Evolutionary conservation across 2,329 filamentous ascomycete species (phyloP), one percentile per base, ranked within the genome.

Genomic region (Fonsecaea pedrosoi): DNA sequence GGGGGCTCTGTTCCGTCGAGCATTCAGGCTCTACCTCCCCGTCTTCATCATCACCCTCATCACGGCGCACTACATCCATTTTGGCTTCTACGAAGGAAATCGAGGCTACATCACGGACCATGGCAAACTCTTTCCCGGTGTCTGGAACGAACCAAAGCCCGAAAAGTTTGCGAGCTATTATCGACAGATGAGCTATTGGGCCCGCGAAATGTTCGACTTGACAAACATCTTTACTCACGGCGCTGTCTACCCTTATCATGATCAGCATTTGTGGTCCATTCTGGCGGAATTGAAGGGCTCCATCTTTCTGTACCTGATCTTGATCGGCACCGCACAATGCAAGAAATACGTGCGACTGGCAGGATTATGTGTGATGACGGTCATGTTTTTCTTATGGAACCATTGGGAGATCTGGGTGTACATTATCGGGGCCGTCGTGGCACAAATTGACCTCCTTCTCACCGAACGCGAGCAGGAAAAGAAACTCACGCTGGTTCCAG

Each of bases 231-330:
- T 73, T 53, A 60, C 55, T 7, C 62, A 58, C 3, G 65, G 70
- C 25, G 67, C 71, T 32, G 69, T 73, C 30, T 73, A 73, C 55
- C 71, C 71, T 61, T 77, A 78, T 66, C 81, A 82, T 70, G 82
- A 82, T 57, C 80, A 80, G 30, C 81, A 83, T 65, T 74, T 83
- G 3, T 83, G 81, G 81, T 82, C 80, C 2, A 82, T 83, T 30
- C 79, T 81, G 2, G 77, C 82, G 10, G 81, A 82, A 67, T 78
- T 83, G 62, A 80, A 80, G 56, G 79, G 79, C 59, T 82, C 80
- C 1, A 74, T 82, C 8, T 77, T 80, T 30, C 77, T 82, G 4
- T 82, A 81, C 67, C 68, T 81, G 58, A 75, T 77, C 6, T 75
- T 80, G 12, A 74, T 82, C 13, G 78, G 75, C 6, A 77, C 79